Evolutionary conservation across 306 rosid species (phyloP), one percentile per base, ranked within the genome.

Genomic region (Inga laurina): DNA sequence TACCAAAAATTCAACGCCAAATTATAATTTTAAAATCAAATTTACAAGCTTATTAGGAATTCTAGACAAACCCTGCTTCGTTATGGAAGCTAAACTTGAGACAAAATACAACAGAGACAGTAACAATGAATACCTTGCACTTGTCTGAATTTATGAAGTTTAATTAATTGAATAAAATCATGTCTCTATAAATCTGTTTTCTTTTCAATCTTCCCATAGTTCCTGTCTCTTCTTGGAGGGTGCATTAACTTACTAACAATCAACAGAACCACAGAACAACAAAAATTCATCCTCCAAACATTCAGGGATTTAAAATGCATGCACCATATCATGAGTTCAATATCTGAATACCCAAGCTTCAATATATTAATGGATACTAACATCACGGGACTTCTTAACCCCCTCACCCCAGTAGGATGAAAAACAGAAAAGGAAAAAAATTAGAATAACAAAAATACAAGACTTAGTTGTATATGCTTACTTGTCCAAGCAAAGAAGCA

Each of bases 401-500:
- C 27, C 35, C 48, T 54, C 45, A 5, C 9, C 37, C 54, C 18
- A 2, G 34, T 13, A 62, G 7, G 69, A 32, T 4, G 12, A 4
- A 62, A 62, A 62, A 27, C 16, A 51, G 21, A 4, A 49, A 49
- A 51, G 57, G 39, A 4, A 4, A 52, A 3, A n/a, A 59, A 2
- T 22, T 39, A 14, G 21, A 27, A 39, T 24, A 43, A 43, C 18
- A 4, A 57, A 16, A 77, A 77, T 35, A 37, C 15, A 27, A 65
- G 41, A 30, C 21, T 27, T 46, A 61, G 48, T 18, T 43, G 45
- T 39, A n/a, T 21, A 72, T 77, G 83, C 98, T 90, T 89, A 96
- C 99, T 85, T 96, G 99, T 91, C 99, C 99, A 41, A 96, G 92
- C 93, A 96, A 90, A 65, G 99, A 96, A 83, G 99, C 99, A 88